phyloP scores from a whole-genome alignment of 495 filamentous ascomycete genomes.

The Lasiosphaeria hispida region DNA sequence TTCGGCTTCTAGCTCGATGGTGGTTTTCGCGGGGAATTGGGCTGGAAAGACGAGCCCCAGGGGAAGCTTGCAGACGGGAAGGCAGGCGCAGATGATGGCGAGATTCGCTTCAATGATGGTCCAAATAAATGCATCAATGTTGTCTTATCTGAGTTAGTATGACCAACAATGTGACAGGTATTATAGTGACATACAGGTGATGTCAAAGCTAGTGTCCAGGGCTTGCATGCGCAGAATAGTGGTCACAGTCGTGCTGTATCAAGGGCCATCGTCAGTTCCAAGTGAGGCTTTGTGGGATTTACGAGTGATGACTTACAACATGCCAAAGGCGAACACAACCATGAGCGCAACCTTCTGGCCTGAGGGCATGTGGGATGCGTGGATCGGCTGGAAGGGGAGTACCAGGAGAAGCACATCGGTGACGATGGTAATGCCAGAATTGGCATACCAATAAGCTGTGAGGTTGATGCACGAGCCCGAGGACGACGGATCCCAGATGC shows the following conservation, averaged over 20 bases:
- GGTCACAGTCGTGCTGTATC: slow-evolving; percentile 9
- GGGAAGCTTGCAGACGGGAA: slow-evolving; percentile 13
- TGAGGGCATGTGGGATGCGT: slow-evolving; percentile 5
- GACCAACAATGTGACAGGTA: neutral
- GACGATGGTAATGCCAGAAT: slow-evolving; percentile 53
- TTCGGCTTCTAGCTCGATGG: no score
- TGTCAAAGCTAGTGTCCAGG: neutral
- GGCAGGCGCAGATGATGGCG: slow-evolving; percentile 16
- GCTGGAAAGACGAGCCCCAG: slow-evolving; percentile 10
- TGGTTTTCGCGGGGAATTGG: neutral
- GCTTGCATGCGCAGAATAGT: slow-evolving; percentile 12
- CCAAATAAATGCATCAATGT: slow-evolving; percentile 10
- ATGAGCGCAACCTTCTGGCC: slow-evolving; percentile 10
- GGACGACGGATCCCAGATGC: slow-evolving; percentile 50
- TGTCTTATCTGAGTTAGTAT: neutral
- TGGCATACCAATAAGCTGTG: slow-evolving; percentile 47
- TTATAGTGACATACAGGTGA: neutral
- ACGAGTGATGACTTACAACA: slow-evolving; percentile 5
- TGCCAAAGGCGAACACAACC: slow-evolving; percentile 12
- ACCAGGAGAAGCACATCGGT: slow-evolving; percentile 54
- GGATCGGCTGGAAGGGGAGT: slow-evolving; percentile 38
- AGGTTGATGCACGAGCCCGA: slow-evolving; percentile 51
- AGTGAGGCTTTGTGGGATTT: neutral
- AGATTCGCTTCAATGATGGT: slow-evolving; percentile 17
- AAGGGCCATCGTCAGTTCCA: neutral